phyloP scores from a whole-genome alignment of 23 red algal species.

The Porphyridium purpureum region DNA sequence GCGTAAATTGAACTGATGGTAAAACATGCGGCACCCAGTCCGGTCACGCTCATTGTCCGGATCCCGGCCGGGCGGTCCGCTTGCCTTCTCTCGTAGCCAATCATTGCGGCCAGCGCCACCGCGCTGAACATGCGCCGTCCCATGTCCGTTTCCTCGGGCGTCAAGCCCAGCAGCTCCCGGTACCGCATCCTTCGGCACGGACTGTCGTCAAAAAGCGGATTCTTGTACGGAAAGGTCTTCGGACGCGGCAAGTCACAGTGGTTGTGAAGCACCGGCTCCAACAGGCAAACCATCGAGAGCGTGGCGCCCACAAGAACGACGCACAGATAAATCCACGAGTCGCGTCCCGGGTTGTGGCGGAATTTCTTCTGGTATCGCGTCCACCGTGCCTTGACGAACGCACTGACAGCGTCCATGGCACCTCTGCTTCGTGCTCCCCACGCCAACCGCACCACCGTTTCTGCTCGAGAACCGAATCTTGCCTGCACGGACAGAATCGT shows the following conservation, averaged over 20 bases:
- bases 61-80: slow-evolving; percentile 38
- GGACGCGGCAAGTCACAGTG: background rate
- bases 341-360: background rate
- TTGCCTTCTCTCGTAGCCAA: slow-evolving; percentile 38
- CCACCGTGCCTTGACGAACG: too few species aligned
- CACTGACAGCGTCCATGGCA: too few species aligned
- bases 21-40: slow-evolving; percentile 33
- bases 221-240: slow-evolving; percentile 1
- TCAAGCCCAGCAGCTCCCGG: background rate
- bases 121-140: slow-evolving; percentile 28
- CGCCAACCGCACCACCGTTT: too few species aligned
- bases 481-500: too few species aligned
- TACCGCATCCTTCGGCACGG: slow-evolving; percentile 1
- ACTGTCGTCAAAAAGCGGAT: background rate
- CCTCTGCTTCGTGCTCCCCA: too few species aligned
- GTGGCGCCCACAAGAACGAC: background rate
- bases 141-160: slow-evolving; percentile 19
- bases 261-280: background rate
- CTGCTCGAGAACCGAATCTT: too few species aligned
- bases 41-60: slow-evolving; percentile 31
- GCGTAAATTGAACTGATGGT: slow-evolving; percentile 13
- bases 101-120: slow-evolving; percentile 24
- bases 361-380: background rate
- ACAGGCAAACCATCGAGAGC: background rate
- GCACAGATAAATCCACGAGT: background rate